Evolutionary conservation across 257 asterid species (phyloP).

Genomic region (Jasminum sambac): DNA sequence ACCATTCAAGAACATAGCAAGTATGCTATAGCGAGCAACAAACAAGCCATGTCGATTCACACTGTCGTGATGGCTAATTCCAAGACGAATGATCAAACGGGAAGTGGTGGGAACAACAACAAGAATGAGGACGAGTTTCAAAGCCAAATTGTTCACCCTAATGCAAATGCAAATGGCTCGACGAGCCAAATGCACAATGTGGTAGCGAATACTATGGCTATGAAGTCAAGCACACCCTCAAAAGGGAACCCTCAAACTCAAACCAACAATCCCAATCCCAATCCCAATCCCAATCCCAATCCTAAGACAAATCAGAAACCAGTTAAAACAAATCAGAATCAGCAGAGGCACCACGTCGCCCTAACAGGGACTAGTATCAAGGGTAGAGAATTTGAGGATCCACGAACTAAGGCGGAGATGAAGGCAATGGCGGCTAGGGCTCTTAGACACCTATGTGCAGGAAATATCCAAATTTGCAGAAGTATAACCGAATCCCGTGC

Average conservation of each 20-base stretch:
- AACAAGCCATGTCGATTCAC: constrained; percentile 51
- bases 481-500: constrained; percentile 66
- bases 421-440: constrained; percentile 66
- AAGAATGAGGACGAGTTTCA: constrained; percentile 8
- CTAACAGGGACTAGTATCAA: constrained; percentile 47
- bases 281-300: not conserved
- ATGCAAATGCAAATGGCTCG: constrained; percentile 34
- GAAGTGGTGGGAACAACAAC: not conserved
- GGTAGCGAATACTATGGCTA: constrained; percentile 43
- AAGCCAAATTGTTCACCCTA: constrained; percentile 23
- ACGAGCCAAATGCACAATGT: constrained; percentile 49
- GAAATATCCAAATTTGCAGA: constrained; percentile 42
- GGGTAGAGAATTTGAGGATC: constrained; percentile 52
- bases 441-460: constrained; percentile 57
- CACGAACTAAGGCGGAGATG: constrained; percentile 51
- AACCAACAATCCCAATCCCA: not conserved
- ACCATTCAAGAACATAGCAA: constrained; percentile 81
- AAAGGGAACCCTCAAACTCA: constrained; percentile 10
- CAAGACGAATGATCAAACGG: not conserved
- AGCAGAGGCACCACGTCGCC: constrained; percentile 34
- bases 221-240: constrained; percentile 25
- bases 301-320: constrained; percentile 19
- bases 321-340: constrained; percentile 20
- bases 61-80: constrained; percentile 60
- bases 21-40: constrained; percentile 51